These are phyloP conservation scores for Fusarium proliferatum DNA, from an alignment of 2,329 filamentous ascomycete species.

Conservation along the genomic window DNA sequence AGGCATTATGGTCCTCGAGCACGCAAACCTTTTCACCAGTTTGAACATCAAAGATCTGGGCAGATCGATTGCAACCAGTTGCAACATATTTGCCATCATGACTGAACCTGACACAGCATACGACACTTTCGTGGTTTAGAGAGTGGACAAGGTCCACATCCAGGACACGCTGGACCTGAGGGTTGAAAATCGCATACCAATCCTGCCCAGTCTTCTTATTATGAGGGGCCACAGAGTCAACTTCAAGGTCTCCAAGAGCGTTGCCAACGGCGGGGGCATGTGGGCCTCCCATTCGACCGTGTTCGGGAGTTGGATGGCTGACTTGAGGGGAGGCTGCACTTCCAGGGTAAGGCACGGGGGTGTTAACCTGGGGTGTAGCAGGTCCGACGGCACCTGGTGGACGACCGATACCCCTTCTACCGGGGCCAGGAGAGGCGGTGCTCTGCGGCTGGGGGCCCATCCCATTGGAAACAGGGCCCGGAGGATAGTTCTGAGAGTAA, in stretches of 20 bases:
- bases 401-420: conserved; percentile 76
- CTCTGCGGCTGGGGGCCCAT: conserved; percentile 87
- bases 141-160: conserved; percentile 97
- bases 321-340: conserved; percentile 87
- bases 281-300: conserved; percentile 63
- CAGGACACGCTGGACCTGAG: conserved; percentile 85
- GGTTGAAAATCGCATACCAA: conserved; percentile 98
- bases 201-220: conserved; percentile 90
- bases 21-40: conserved; percentile 89
- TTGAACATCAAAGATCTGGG: conserved; percentile 97
- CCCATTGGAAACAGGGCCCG: conserved; percentile 69
- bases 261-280: conserved; percentile 64
- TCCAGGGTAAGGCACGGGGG: conserved; percentile 86
- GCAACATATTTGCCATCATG: conserved; percentile 95
- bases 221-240: conserved; percentile 84
- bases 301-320: conserved; percentile 83
- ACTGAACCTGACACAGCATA: conserved; percentile 98
- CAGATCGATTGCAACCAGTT: conserved; percentile 97
- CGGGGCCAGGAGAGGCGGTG: conserved; percentile 87
- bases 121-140: conserved; percentile 92
- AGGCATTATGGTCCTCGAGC: conserved; percentile 85
- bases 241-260: conserved; percentile 85
- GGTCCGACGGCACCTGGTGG: conserved; percentile 73
- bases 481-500: conserved; percentile 77
- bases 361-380: conserved; percentile 92